These are phyloP conservation scores for Hericium coralloides DNA, from an alignment of 768 basidiomycete species.

Conservation along the genomic window DNA sequence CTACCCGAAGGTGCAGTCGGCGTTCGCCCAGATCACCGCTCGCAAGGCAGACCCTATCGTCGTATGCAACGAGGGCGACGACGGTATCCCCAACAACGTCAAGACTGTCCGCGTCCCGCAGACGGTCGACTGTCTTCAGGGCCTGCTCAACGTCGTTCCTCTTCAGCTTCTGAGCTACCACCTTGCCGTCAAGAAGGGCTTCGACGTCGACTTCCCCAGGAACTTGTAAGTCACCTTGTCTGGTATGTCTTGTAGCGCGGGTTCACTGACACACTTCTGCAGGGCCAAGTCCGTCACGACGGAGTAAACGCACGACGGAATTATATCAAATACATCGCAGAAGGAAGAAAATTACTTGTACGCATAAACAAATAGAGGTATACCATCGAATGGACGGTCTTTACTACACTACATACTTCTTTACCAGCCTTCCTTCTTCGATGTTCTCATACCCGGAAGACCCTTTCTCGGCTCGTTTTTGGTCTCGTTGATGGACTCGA, in stretches of 20 bases:
- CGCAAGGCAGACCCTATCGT: slow-evolving; percentile 95
- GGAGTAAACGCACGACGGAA: slow-evolving; percentile 16
- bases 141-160: slow-evolving; percentile 92
- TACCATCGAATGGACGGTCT: not conserved
- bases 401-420: not conserved
- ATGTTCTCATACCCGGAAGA: not conserved
- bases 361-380: not conserved
- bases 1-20: slow-evolving; percentile 96
- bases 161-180: slow-evolving; percentile 95
- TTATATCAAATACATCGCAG: not conserved
- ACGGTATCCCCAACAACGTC: slow-evolving; percentile 58
- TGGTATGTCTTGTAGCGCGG: not conserved
- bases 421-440: not conserved
- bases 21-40: slow-evolving; percentile 94
- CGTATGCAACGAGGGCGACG: slow-evolving; percentile 90
- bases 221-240: slow-evolving; percentile 59
- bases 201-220: slow-evolving; percentile 97
- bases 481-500: not conserved
- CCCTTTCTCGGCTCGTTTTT: not conserved
- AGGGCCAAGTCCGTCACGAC: slow-evolving; percentile 28
- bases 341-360: slow-evolving; percentile 7
- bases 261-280: not conserved
- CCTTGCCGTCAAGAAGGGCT: slow-evolving; percentile 90
- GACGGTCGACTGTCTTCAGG: slow-evolving; percentile 93
- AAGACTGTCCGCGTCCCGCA: slow-evolving; percentile 92